Base-by-base conservation (phyloP, 306 rosid genomes). In the Trifolium pratense region DNA sequence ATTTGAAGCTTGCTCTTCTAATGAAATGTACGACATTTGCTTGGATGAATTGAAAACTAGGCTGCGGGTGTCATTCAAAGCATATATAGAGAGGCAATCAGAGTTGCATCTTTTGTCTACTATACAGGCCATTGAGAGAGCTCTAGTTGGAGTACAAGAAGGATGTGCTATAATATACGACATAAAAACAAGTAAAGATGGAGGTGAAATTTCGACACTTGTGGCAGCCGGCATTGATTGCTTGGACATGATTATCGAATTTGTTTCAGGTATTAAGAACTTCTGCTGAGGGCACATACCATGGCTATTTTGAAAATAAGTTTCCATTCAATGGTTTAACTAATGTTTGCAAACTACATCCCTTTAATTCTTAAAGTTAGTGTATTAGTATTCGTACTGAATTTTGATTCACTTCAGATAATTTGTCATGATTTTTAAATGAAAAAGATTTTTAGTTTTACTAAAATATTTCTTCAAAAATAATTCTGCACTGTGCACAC, bases 161-260 rank as follows among this genome's bases (percentile, higher is more conserved):
- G 77, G 85, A 69, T 82, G 82, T 71, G 59, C 88, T 31, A 48
- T 76, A 74, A 84, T 82, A 72, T 88, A 84, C 80, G 90, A 82
- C 82, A 66, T 93, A 79, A 73, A 84, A 78, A 75, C 81, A 73
- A 82, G 85, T 75, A 80, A 67, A 77, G 81, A 80, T 67, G 92
- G 96, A 26, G 96, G 97, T 45, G 78, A 78, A 42, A 77, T 87
- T 79, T 91, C 94, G 34, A 81, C 90, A 65, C 51, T 80, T 56
- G 94, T 88, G 73, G 91, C 97, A 7, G 93, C 91, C 75, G 96
- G 91, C 64, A 75, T 93, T 80, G 94, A 93, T 70, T 91, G 91
- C 82, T 85, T 91, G 80, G 89, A 85, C 79, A 81, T 93, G 89
- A 87, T 93, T 81, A 85, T 89, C 53, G 97, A 93, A 73, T 88